Conservation (phyloP, 371 early-diverging fungal genomes). For the Mucor velutinosus region DNA sequence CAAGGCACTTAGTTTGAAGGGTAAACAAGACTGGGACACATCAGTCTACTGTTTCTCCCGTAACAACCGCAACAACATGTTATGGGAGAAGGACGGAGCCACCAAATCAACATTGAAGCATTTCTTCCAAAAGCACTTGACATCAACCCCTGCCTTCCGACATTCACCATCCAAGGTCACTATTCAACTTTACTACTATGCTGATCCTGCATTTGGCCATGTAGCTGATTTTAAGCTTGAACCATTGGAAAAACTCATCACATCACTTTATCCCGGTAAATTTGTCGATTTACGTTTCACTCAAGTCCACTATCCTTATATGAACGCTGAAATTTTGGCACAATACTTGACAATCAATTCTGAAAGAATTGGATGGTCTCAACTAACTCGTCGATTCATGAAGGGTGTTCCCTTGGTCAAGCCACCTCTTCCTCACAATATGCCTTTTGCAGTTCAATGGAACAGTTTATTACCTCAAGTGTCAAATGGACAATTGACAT, state of each 20-base stretch:
- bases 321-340: slow-evolving; percentile 59
- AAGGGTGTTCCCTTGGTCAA: slow-evolving; percentile 49
- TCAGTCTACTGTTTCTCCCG: slow-evolving; percentile 51
- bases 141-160: slow-evolving; percentile 51
- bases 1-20: slow-evolving; percentile 52
- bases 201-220: slow-evolving; percentile 41
- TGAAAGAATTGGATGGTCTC: slow-evolving; percentile 44
- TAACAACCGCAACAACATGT: slow-evolving; percentile 46
- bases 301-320: slow-evolving; percentile 53
- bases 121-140: slow-evolving; percentile 52
- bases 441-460: slow-evolving; percentile 55
- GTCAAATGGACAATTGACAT: slow-evolving; percentile 43
- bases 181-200: slow-evolving; percentile 55
- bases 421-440: slow-evolving; percentile 51
- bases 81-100: slow-evolving; percentile 56
- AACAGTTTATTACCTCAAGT: slow-evolving; percentile 49
- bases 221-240: slow-evolving; percentile 38
- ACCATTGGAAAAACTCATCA: slow-evolving; percentile 46
- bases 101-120: slow-evolving; percentile 44
- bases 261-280: slow-evolving; percentile 48
- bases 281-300: slow-evolving; percentile 44
- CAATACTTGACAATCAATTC: slow-evolving; percentile 51
- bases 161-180: slow-evolving; percentile 52
- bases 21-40: slow-evolving; percentile 55
- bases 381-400: slow-evolving; percentile 47